A percentile compares a stretch with the other conserved stretches of the same genome.
These are phyloP conservation scores for Nemania diffusa DNA, from an alignment of 2,329 filamentous ascomycete genomes.

Conservation along the genomic window DNA sequence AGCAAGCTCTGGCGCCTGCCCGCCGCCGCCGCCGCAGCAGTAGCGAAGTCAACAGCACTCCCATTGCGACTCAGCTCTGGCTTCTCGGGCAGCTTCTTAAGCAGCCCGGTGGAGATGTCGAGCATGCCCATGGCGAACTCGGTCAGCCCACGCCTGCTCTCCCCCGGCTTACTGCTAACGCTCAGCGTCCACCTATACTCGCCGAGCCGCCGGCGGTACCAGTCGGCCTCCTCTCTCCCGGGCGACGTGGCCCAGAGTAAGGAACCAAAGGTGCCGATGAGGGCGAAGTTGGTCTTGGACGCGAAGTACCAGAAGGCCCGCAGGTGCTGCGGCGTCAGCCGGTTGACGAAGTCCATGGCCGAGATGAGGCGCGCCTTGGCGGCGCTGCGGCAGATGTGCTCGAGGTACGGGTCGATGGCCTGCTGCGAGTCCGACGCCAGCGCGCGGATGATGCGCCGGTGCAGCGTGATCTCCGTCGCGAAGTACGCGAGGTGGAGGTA, in stretches of 20 bases:
- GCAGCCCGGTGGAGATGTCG: constrained; percentile 74
- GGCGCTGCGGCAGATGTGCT: constrained; percentile 91
- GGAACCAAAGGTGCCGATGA: constrained; percentile 93
- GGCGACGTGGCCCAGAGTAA: constrained; percentile 90
- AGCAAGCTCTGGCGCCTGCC: constrained; percentile 53
- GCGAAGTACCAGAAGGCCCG: constrained; percentile 94
- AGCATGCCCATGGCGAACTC: constrained; percentile 82
- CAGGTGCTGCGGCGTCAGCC: constrained; percentile 85
- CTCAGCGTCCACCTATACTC: constrained; percentile 96
- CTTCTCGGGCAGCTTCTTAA: constrained; percentile 77
- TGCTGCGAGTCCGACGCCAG: constrained; percentile 61
- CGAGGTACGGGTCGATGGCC: constrained; percentile 80
- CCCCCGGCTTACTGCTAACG: constrained; percentile 80
- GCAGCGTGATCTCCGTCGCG: constrained; percentile 91
- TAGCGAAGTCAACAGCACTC: constrained; percentile 62
- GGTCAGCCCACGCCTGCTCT: constrained; percentile 66
- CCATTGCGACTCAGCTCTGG: constrained; percentile 69
- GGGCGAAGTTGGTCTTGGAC: constrained; percentile 88
- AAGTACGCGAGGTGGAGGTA: constrained; percentile 94
- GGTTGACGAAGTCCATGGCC: constrained; percentile 97
- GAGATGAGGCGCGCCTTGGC: constrained; percentile 95
- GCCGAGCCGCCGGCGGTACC: constrained; percentile 84
- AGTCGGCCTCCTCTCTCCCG: constrained; percentile 87
- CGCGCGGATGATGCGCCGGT: constrained; percentile 88
- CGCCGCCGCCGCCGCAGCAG: too few relatives aligned